Conservation (phyloP, 257 asterid species). For the Fraxinus anomala region DNA sequence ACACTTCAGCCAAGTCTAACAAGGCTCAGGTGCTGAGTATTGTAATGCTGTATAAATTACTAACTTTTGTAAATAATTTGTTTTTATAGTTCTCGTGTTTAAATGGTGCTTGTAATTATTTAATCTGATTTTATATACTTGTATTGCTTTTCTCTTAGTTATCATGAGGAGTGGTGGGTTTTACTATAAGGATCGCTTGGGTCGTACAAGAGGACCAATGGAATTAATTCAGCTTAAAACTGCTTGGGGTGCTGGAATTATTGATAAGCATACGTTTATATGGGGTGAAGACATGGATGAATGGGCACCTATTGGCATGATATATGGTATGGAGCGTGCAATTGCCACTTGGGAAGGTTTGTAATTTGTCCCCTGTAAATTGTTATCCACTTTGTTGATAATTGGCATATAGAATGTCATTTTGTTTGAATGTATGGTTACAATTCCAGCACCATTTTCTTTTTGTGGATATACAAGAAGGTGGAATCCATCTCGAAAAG, state of each 20-base stretch:
- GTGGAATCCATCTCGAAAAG: neutral
- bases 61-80: neutral
- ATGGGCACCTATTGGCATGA: constrained; percentile 96
- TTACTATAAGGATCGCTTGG: constrained; percentile 90
- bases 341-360: constrained; percentile 98
- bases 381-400: constrained; percentile 11
- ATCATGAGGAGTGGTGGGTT: constrained; percentile 87
- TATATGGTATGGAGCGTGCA: constrained; percentile 91
- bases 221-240: constrained; percentile 92
- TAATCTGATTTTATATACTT: neutral
- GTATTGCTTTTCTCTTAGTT: constrained; percentile 45
- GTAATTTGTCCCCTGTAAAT: constrained; percentile 28
- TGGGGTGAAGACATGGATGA: constrained; percentile 98
- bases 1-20: too few species aligned
- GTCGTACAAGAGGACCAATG: constrained; percentile 97
- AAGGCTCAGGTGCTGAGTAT: neutral
- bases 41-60: neutral
- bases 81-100: neutral
- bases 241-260: constrained; percentile 97
- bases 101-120: neutral
- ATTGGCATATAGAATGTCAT: constrained; percentile 3
- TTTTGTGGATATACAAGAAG: neutral
- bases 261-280: constrained; percentile 85
- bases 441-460: neutral
- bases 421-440: neutral